Conservation (phyloP, 1,139 yeast species). For the Pichia sp. region DNA sequence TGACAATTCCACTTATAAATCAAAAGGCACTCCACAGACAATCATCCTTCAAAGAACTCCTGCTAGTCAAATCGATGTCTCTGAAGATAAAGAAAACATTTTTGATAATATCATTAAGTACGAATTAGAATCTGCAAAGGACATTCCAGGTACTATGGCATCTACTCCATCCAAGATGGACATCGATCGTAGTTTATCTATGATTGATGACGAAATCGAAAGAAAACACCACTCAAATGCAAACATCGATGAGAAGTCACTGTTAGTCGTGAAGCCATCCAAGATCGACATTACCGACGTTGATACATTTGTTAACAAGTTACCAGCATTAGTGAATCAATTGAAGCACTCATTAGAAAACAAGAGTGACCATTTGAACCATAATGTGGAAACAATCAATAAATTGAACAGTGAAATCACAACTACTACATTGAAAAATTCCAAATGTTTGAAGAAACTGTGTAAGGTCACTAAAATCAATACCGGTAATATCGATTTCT, state of each 20-base stretch:
- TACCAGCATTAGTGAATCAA: conserved; percentile 6
- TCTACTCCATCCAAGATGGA: conserved; percentile 14
- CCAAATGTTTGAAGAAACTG: conserved; percentile 19
- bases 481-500: not conserved
- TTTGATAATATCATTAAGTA: conserved; percentile 13
- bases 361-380: conserved; percentile 37
- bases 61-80: not conserved
- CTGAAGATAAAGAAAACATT: conserved; percentile 31
- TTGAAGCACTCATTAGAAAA: conserved; percentile 34
- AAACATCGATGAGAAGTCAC: not conserved
- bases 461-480: conserved; percentile 5
- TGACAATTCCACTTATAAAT: conserved; percentile 1
- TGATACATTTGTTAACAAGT: conserved; percentile 5
- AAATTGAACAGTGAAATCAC: conserved; percentile 25
- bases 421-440: conserved; percentile 18
- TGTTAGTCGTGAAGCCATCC: conserved; percentile 7
- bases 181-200: not conserved
- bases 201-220: not conserved
- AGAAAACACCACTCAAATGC: not conserved
- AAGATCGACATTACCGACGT: conserved; percentile 6
- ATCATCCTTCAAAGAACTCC: conserved; percentile 12
- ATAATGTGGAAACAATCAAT: conserved; percentile 26
- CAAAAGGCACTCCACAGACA: conserved; percentile 13
- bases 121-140: conserved; percentile 1
- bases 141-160: not conserved